Conservation (phyloP, 345 rosid species). For the Ceriops decandra region DNA sequence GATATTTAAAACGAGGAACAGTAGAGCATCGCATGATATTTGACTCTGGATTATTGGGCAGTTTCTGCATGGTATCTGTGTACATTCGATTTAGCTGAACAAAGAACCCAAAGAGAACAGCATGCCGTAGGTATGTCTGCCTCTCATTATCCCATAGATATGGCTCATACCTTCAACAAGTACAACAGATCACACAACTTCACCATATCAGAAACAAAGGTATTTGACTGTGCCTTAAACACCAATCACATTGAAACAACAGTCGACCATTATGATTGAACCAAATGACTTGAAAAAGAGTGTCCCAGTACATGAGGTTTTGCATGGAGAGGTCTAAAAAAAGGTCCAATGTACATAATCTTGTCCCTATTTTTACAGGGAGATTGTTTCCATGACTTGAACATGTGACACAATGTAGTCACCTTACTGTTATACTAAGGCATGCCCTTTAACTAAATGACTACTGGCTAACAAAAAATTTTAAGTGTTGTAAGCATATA, state of each 20-base stretch:
- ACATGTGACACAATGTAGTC: too few species aligned
- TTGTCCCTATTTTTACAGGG: too few species aligned
- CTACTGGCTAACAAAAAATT: too few species aligned
- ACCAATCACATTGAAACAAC: not conserved
- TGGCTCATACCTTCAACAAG: slow-evolving; percentile 67
- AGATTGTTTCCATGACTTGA: too few species aligned
- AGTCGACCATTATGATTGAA: not conserved
- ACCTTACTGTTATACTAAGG: too few species aligned
- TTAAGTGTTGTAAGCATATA: too few species aligned
- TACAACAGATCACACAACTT: slow-evolving; percentile 7
- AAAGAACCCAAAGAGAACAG: slow-evolving; percentile 97
- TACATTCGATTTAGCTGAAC: slow-evolving; percentile 95
- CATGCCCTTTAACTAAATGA: too few species aligned
- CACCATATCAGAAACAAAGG: not conserved
- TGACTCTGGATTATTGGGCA: slow-evolving; percentile 85
- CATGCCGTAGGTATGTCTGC: slow-evolving; percentile 84
- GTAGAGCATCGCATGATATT: slow-evolving; percentile 91
- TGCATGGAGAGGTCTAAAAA: too few species aligned
- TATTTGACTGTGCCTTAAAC: not conserved
- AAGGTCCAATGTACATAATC: too few species aligned
- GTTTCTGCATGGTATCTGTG: slow-evolving; percentile 77
- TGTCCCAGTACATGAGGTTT: too few species aligned
- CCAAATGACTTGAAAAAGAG: too few species aligned
- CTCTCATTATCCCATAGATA: slow-evolving; percentile 92
- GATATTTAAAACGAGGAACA: slow-evolving; percentile 94